Evolutionary conservation across 2,329 filamentous ascomycete species (phyloP).

Genomic region (Aspergillus sp.): DNA sequence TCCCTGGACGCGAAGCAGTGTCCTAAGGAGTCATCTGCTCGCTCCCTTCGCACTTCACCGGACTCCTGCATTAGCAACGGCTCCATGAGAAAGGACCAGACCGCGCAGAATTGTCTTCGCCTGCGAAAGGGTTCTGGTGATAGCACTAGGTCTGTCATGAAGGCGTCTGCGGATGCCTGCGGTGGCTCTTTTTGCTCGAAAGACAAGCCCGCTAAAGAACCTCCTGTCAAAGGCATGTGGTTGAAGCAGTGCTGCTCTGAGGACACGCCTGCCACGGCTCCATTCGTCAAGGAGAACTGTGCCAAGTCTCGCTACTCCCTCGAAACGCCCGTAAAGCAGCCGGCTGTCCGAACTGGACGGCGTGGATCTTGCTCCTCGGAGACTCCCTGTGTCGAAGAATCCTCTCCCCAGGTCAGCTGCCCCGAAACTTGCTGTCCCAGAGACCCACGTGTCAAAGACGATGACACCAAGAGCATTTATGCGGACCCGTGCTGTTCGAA

Average conservation of each 20-base stretch:
- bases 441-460: neutral
- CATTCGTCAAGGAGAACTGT: neutral
- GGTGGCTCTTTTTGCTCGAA: too few species aligned
- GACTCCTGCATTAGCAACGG: too few species aligned
- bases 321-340: neutral
- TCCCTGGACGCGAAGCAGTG: neutral
- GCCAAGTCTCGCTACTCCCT: neutral
- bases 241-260: neutral
- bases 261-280: neutral
- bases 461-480: neutral
- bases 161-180: too few species aligned
- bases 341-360: neutral
- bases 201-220: neutral
- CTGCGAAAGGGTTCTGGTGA: too few species aligned
- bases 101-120: too few species aligned
- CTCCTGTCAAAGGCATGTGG: neutral
- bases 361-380: neutral
- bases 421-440: neutral
- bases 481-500: neutral
- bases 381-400: neutral
- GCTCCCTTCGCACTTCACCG: neutral
- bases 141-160: too few species aligned
- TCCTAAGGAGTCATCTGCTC: conserved; percentile 4
- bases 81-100: too few species aligned
- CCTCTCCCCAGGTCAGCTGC: neutral